Conservation (phyloP, 2,329 filamentous ascomycete species). For the Penicillium brasilianum region DNA sequence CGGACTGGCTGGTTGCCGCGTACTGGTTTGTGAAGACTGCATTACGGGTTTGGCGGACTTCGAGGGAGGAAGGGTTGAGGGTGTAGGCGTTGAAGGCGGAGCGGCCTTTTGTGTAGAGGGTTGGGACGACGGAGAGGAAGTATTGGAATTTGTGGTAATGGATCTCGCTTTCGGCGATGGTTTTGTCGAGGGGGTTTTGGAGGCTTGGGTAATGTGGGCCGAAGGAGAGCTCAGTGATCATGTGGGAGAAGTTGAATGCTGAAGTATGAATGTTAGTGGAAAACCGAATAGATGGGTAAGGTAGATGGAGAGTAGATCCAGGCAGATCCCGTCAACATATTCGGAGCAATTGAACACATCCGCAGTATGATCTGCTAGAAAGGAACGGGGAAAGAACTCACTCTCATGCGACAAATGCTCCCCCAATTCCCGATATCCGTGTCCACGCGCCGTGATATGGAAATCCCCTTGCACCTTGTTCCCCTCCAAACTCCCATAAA, state of each 20-base stretch:
- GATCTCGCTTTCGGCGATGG: conserved; percentile 72
- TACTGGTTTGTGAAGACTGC: conserved; percentile 93
- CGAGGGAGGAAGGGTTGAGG: conserved; percentile 38
- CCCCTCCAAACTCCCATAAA: conserved; percentile 86
- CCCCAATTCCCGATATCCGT: conserved; percentile 86
- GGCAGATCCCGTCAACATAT: not conserved
- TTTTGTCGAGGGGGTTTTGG: conserved; percentile 91
- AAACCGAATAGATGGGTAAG: not conserved
- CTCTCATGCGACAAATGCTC: conserved; percentile 78
- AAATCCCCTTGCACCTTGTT: conserved; percentile 99
- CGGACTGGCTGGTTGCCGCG: conserved; percentile 88
- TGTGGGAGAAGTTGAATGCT: conserved; percentile 98
- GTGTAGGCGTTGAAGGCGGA: conserved; percentile 50
- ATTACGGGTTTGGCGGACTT: conserved; percentile 39
- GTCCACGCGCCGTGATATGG: conserved; percentile 92
- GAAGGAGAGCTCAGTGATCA: conserved; percentile 94
- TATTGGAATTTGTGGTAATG: conserved; percentile 98
- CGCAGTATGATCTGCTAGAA: not conserved
- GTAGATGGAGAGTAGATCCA: not conserved
- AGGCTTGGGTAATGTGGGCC: conserved; percentile 95
- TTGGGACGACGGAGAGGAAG: conserved; percentile 93
- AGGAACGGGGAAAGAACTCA: conserved; percentile 40
- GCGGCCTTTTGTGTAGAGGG: conserved; percentile 74
- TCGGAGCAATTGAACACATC: not conserved
- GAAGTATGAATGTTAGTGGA: conserved; percentile 12